Conservation (phyloP, 108 stramenopile genomes). For the Aureococcus anophagefferens region DNA sequence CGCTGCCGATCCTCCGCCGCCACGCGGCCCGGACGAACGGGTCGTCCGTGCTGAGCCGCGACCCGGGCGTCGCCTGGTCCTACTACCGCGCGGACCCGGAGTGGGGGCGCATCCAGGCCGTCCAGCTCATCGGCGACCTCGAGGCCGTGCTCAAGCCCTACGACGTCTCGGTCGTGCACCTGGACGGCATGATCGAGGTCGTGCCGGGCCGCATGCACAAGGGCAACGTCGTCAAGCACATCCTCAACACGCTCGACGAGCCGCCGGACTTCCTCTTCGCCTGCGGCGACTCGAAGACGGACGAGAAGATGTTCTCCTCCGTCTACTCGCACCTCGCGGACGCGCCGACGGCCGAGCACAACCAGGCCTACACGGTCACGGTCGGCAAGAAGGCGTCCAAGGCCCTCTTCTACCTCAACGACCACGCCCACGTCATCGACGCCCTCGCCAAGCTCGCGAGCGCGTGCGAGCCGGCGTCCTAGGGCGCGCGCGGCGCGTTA, state of each 20-base stretch:
- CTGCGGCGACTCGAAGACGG: conserved; percentile 84
- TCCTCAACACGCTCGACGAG: conserved; percentile 41
- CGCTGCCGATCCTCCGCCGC: conserved; percentile 79
- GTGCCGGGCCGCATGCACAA: conserved; percentile 71
- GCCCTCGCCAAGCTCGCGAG: neutral
- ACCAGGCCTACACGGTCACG: conserved; percentile 3
- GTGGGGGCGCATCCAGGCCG: conserved; percentile 90
- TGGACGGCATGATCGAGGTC: conserved; percentile 77
- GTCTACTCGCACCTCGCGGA: conserved; percentile 26
- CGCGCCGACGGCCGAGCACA: neutral
- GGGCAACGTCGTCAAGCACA: conserved; percentile 72
- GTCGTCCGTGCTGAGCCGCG: conserved; percentile 65
- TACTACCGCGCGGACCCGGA: conserved; percentile 98
- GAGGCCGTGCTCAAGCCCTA: conserved; percentile 70
- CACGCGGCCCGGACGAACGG: conserved; percentile 87
- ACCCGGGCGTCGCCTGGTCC: conserved; percentile 87
- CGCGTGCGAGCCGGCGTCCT: too few relatives aligned
- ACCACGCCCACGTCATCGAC: neutral
- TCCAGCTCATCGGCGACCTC: conserved; percentile 76
- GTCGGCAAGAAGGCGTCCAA: conserved; percentile 5
- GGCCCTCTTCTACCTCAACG: neutral
- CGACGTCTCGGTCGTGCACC: conserved; percentile 80
- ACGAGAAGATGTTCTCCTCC: conserved; percentile 92
- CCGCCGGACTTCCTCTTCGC: conserved; percentile 81
- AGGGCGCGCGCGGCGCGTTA: too few relatives aligned